These are phyloP conservation scores for Paraconiothyrium brasiliense DNA, from an alignment of 2,329 filamentous ascomycete species.

Conservation along the genomic window DNA sequence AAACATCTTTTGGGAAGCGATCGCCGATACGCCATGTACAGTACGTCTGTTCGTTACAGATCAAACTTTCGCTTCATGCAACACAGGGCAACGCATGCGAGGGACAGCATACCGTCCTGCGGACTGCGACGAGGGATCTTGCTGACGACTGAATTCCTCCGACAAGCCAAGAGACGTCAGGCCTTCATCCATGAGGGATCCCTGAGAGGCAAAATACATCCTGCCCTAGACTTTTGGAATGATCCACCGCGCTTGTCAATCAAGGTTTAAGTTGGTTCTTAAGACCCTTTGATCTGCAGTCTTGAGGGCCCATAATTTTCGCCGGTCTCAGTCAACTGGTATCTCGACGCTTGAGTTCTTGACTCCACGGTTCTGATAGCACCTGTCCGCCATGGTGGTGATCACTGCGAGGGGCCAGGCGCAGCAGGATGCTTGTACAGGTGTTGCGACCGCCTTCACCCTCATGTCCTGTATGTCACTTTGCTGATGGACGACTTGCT, in stretches of 20 bases:
- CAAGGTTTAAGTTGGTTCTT: constrained; percentile 10
- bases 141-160: not conserved
- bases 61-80: constrained; percentile 17
- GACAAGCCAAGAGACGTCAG: not conserved
- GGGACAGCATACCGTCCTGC: not conserved
- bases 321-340: not conserved
- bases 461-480: constrained; percentile 30
- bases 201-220: constrained; percentile 1
- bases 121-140: not conserved
- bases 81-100: not conserved
- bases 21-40: not conserved
- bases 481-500: not conserved
- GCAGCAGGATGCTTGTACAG: constrained; percentile 29
- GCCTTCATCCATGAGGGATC: not conserved
- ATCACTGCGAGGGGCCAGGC: not conserved
- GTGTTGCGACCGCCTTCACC: constrained; percentile 34
- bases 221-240: not conserved
- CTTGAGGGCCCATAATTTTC: not conserved
- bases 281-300: constrained; percentile 3
- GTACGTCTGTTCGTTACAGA: not conserved
- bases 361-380: not conserved
- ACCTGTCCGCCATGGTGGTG: not conserved
- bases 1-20: not conserved
- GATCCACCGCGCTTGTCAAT: not conserved
- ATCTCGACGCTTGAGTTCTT: not conserved